These are phyloP conservation scores for Rhodotorula mucilaginosa DNA, from an alignment of 1,284 basidiomycete genomes.

Conservation along the genomic window DNA sequence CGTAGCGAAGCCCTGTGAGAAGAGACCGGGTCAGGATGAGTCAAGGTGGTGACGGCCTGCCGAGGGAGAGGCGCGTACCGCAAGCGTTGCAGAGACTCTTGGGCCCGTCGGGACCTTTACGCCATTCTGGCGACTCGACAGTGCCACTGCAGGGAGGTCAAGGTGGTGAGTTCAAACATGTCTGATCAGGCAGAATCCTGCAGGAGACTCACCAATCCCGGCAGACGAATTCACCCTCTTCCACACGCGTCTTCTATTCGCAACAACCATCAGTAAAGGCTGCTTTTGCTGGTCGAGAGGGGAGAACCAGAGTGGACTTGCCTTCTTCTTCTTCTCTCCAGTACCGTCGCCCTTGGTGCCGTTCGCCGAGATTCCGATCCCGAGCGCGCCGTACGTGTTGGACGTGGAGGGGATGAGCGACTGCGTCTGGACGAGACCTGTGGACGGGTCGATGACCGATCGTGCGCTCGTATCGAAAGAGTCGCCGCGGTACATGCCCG, in stretches of 20 bases:
- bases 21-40: no score
- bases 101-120: slow-evolving; percentile 48
- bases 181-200: neutral
- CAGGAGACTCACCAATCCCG: slow-evolving; percentile 20
- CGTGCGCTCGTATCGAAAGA: slow-evolving; percentile 10
- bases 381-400: slow-evolving; percentile 44
- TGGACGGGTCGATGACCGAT: slow-evolving; percentile 36
- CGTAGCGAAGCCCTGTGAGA: slow-evolving; percentile 71
- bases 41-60: neutral
- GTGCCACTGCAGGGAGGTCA: slow-evolving; percentile 25
- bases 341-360: slow-evolving; percentile 30
- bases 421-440: slow-evolving; percentile 38
- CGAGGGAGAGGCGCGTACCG: slow-evolving; percentile 24
- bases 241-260: slow-evolving; percentile 66
- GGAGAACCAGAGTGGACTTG: neutral
- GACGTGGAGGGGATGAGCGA: slow-evolving; percentile 39
- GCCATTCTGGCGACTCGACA: slow-evolving; percentile 39
- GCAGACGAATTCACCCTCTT: slow-evolving; percentile 60
- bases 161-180: neutral
- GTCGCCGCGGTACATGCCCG: slow-evolving; percentile 23
- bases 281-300: no score
- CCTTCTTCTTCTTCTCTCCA: slow-evolving; percentile 45
- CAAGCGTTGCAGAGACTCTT: slow-evolving; percentile 42
- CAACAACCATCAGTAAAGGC: slow-evolving; percentile 57
- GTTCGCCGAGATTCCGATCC: slow-evolving; percentile 41